These are phyloP conservation scores for Porodaedalea pini DNA, from an alignment of 1,284 basidiomycete genomes.

Conservation along the genomic window DNA sequence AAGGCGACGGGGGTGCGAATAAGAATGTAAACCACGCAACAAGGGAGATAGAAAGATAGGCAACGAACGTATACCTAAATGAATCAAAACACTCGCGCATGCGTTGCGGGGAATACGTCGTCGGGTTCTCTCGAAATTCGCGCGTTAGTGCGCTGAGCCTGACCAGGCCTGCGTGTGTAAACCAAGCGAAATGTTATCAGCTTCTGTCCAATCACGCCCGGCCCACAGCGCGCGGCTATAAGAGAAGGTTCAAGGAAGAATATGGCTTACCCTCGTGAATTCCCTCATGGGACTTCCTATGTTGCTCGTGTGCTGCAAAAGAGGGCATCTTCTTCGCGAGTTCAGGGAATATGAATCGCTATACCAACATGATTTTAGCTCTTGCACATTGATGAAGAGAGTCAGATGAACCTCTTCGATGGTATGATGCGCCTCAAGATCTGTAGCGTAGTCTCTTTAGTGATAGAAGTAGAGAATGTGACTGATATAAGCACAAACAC, in stretches of 20 bases:
- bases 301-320: slow-evolving; percentile 51
- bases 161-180: slow-evolving; percentile 45
- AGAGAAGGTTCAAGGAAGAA: too few relatives aligned
- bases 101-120: slow-evolving; percentile 52
- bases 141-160: slow-evolving; percentile 45
- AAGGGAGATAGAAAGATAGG: background rate
- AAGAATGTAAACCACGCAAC: background rate
- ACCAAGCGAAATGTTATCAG: background rate
- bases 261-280: slow-evolving; percentile 62
- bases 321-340: slow-evolving; percentile 59
- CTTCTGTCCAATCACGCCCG: too few relatives aligned
- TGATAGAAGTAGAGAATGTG: background rate
- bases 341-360: slow-evolving; percentile 57
- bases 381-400: background rate
- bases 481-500: slow-evolving; percentile 32
- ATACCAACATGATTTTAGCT: background rate
- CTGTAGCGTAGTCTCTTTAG: slow-evolving; percentile 26
- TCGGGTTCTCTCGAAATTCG: slow-evolving; percentile 46
- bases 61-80: slow-evolving; percentile 33
- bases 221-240: too few relatives aligned
- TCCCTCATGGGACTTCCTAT: slow-evolving; percentile 57
- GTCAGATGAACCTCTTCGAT: slow-evolving; percentile 45
- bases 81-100: slow-evolving; percentile 59
- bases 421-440: slow-evolving; percentile 64
- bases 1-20: background rate